Evolutionary conservation across 495 filamentous ascomycete species (phyloP), one percentile per base, ranked within the genome.

Genomic region (Pyrenula aspistea): DNA sequence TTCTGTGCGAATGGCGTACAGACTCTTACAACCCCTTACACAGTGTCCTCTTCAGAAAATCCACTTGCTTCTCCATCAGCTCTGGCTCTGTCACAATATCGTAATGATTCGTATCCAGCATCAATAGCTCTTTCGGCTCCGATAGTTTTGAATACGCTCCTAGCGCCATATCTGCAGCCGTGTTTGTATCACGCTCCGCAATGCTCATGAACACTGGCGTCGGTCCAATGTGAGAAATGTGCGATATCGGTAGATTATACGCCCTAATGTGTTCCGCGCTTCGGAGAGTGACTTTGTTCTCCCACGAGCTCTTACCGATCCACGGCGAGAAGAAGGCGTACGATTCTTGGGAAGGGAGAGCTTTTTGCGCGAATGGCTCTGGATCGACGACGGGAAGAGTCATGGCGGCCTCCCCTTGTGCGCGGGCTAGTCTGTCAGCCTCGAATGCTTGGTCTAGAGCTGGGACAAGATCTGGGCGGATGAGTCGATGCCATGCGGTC

Each of bases 131-230:
- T 60, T 71, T 71, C 12, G 67, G 68, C 55, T 71, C 68, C 11
- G 58, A 24, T 10, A 67, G 65, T 1, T 57, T 47, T 19, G 55
- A 20, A 53, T 59, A 71, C 20, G 62, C 59, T 22, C 56, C 59
- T 49, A 69, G 51, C 12, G 57, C 51, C 25, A 64, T 12, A 53
- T 62, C 60, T 10, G 63, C 55, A 22, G 53, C 49, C 2, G 24
- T 24, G n/a, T 24, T 10, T 20, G 25, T 31, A 50, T 70, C 67
- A 42, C 63, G 57, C 22, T 60, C 49, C 22, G 64, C 65, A 12
- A 70, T 59, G 2, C 56, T 60, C 58, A 70, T 66, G 23, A 68
- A 55, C 50, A 70, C 51, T n/a, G 67, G 67, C 10, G 65, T 70
- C 11, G 67, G 67, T 10, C 62, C 57, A 50, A 70, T 67, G 48